These are phyloP conservation scores for Moelleriella libera DNA, from an alignment of 2,329 filamentous ascomycete species.

Conservation along the genomic window DNA sequence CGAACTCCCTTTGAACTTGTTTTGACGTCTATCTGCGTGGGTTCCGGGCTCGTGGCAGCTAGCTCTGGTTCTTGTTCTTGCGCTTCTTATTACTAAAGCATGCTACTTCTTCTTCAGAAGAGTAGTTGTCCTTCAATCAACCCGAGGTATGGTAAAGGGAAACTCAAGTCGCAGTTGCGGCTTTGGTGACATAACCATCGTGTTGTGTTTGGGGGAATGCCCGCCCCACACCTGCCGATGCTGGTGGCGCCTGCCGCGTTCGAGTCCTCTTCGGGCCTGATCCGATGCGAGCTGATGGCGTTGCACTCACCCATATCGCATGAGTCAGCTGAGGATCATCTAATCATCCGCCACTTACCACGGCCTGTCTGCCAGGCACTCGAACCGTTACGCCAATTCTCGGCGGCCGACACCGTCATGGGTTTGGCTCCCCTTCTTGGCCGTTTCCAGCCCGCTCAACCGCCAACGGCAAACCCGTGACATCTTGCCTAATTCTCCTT, in stretches of 20 bases:
- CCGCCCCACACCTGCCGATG: background rate
- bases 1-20: no score
- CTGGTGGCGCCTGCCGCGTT: background rate
- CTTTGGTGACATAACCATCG: background rate
- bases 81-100: no score
- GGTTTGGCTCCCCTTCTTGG: background rate
- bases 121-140: no score
- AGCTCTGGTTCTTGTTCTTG: no score
- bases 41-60: no score
- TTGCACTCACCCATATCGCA: background rate
- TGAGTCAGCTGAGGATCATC: conserved; percentile 3
- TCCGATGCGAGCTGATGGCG: background rate
- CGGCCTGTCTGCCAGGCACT: background rate
- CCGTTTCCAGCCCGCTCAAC: background rate
- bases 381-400: background rate
- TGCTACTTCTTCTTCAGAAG: no score
- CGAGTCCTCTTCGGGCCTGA: background rate
- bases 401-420: conserved; percentile 1
- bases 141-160: background rate
- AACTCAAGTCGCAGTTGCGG: background rate
- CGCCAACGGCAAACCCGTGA: conserved; percentile 1
- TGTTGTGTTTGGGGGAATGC: no score
- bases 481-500: background rate
- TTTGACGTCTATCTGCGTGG: no score
- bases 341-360: conserved; percentile 1